A percentile compares a stretch with the other conserved stretches of the same genome.
Conservation (phyloP, 1,284 basidiomycete genomes). For the Sanghuangporus sanghuang region DNA sequence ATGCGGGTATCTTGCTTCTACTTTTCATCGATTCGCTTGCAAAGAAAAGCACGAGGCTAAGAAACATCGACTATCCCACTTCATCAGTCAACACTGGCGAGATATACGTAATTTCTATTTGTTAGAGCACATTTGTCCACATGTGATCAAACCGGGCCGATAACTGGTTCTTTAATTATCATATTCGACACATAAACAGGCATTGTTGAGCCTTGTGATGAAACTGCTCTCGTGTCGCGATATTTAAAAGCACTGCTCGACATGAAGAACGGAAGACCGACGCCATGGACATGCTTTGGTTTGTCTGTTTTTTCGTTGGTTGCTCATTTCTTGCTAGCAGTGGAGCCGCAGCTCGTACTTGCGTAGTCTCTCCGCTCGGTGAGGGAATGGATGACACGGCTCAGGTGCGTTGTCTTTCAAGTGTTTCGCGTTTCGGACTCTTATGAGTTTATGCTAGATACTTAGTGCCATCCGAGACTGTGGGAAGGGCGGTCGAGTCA, state of each 20-base stretch:
- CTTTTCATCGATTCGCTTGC: background rate
- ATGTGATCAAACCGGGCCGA: background rate
- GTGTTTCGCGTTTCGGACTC: background rate
- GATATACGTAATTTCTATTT: background rate
- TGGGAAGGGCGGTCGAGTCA: constrained; percentile 26
- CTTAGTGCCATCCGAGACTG: constrained; percentile 23
- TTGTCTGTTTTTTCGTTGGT: background rate
- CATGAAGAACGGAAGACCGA: background rate
- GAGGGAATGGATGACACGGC: constrained; percentile 38
- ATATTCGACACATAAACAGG: background rate
- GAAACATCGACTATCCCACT: background rate
- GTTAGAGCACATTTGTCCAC: background rate
- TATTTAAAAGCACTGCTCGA: background rate
- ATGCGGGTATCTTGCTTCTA: background rate
- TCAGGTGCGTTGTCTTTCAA: constrained; percentile 25
- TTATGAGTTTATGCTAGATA: constrained; percentile 5
- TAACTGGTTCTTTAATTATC: background rate
- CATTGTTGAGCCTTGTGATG: background rate
- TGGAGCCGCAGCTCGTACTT: constrained; percentile 22
- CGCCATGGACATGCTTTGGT: background rate
- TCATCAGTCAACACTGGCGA: background rate
- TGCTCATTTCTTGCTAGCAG: background rate
- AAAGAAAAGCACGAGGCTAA: background rate
- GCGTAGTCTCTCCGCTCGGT: constrained; percentile 35
- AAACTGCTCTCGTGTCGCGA: background rate